Base-by-base conservation (phyloP, 371 early-diverging fungal species). In the Mucor lusitanicus region DNA sequence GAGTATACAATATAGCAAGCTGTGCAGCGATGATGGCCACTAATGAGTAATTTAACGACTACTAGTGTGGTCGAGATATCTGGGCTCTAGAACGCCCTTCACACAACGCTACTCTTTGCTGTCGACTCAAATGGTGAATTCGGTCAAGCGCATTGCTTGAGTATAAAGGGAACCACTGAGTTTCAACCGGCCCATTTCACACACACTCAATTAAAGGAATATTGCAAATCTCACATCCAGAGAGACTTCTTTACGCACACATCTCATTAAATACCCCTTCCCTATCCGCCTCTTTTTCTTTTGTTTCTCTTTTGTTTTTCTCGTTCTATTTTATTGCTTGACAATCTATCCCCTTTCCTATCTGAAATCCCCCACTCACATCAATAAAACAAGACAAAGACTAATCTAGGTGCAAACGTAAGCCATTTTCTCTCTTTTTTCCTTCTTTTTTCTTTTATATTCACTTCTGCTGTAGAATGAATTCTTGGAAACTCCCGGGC, bases 1-100 rank as follows among this genome's bases (percentile, higher is more conserved):
- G 81, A 74, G 74, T 57, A 32, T 44, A 15, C 23, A 23, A 17
- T 3, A 27, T 44, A 5, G 17, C 33, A 35, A 32, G 33, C 2
- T 32, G 25, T n/a, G 25, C 17, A 42, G 19, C n/a, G 44, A 21
- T 48, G 17, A 21, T 48, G 4, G 48, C 21, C 21, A 9, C 23
- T 48, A 48, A 48, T 48, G 19, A n/a, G 7, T 23, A 23, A 48
- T 5, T 39, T 23, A 13, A n/a, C n/a, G n/a, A 33, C n/a, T 23
- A 50, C 25, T 54, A 67, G 67, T 67, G 8, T 67, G 67, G 67
- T 33, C 62, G 61, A 67, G 62, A 61, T 67, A 56, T 27, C 25
- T 67, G 15, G 28, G 48, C 19, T 48, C 61, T 46, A 55, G 44
- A 23, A 67, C 61, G 17, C 67, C 67, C 6, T 46, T 67, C 27